phyloP scores from a whole-genome alignment of 2,329 filamentous ascomycete species.

The Pseudophaeomoniella oleicola region DNA sequence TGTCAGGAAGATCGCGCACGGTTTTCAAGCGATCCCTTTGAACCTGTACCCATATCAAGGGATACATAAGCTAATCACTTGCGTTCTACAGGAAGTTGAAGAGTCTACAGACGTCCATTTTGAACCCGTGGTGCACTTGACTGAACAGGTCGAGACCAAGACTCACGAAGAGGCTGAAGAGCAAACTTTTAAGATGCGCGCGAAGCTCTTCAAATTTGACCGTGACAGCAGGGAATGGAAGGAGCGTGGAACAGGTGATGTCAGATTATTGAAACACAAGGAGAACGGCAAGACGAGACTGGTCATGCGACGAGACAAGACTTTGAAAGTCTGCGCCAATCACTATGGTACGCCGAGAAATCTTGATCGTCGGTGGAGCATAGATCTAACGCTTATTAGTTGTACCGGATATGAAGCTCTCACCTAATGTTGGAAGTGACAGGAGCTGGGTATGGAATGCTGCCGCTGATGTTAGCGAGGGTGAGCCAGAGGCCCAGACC shows the following conservation, averaged over 20 bases:
- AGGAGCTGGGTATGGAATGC: conserved; percentile 99
- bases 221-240: conserved; percentile 91
- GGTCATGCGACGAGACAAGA: conserved; percentile 99
- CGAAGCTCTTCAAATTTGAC: conserved; percentile 98
- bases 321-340: conserved; percentile 99
- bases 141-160: conserved; percentile 91
- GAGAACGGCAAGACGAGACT: conserved; percentile 95
- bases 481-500: conserved; percentile 89
- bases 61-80: no score
- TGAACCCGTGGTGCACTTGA: conserved; percentile 89
- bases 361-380: neutral
- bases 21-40: no score
- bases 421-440: conserved; percentile 93
- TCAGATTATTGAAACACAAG: conserved; percentile 94
- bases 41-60: no score
- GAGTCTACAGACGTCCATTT: conserved; percentile 93
- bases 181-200: conserved; percentile 98
- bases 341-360: conserved; percentile 68
- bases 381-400: conserved; percentile 38
- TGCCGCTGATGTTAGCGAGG: conserved; percentile 93
- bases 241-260: conserved; percentile 94
- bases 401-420: conserved; percentile 96
- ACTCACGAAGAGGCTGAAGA: conserved; percentile 98
- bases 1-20: no score
- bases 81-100: conserved; percentile 50